Percentiles rank a stretch among this genome's conserved stretches.
These are phyloP conservation scores for Sophora flavescens DNA, from an alignment of 306 rosid genomes.

Conservation along the genomic window DNA sequence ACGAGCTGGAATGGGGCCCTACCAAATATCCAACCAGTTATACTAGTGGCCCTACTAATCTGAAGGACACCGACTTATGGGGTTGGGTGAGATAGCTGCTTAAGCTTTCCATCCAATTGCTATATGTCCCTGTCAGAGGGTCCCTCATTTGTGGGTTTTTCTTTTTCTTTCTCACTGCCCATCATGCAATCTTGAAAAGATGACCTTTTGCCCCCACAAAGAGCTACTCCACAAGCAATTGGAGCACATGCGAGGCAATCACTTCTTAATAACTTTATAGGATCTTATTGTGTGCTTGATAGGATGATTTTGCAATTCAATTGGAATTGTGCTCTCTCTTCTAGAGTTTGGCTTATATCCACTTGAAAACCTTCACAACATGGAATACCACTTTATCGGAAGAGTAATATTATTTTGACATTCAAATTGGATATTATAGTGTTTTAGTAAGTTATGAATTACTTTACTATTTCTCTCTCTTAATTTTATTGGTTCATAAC, in stretches of 20 bases:
- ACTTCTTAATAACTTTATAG: slow-evolving; percentile 32
- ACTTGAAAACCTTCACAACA: slow-evolving; percentile 29
- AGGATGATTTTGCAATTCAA: slow-evolving; percentile 43
- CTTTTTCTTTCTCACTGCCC: slow-evolving; percentile 45
- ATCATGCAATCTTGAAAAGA: slow-evolving; percentile 56
- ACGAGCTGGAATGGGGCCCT: neutral
- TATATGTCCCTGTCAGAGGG: slow-evolving; percentile 49
- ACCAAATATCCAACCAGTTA: slow-evolving; percentile 38
- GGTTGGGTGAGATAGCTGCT: slow-evolving; percentile 46
- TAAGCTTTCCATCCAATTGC: slow-evolving; percentile 38
- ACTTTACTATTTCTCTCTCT: too few species aligned
- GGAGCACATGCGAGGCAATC: slow-evolving; percentile 50
- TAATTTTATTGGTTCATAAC: too few species aligned
- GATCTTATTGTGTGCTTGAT: slow-evolving; percentile 23
- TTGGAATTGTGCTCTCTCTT: slow-evolving; percentile 43
- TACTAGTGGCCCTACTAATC: slow-evolving; percentile 46
- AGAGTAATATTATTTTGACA: too few species aligned
- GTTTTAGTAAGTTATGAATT: too few species aligned
- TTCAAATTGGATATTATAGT: too few species aligned
- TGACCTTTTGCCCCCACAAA: slow-evolving; percentile 41
- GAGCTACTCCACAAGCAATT: slow-evolving; percentile 41
- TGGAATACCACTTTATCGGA: slow-evolving; percentile 26
- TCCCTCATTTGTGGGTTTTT: slow-evolving; percentile 46
- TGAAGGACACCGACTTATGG: slow-evolving; percentile 19
- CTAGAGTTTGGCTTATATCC: slow-evolving; percentile 27